Conservation (phyloP, 163 green algal genomes). For the Botryococcus braunii region DNA sequence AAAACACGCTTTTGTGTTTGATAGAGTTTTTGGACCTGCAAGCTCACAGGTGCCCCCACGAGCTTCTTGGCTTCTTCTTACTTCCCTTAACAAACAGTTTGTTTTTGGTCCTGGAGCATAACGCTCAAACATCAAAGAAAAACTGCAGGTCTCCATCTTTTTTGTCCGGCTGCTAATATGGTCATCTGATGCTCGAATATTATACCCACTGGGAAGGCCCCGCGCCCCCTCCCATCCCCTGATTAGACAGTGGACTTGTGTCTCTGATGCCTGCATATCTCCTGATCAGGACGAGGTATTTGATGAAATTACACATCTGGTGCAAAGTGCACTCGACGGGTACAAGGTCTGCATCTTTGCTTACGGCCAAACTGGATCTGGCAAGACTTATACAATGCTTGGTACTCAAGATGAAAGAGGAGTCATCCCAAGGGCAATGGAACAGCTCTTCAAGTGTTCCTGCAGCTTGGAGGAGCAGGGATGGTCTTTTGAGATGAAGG, state of each 20-base stretch:
- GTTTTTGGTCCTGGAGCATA: background rate
- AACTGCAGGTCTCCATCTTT: too few species aligned
- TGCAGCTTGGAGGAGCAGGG: constrained; percentile 29
- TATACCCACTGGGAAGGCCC: too few species aligned
- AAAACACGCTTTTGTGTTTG: constrained; percentile 53
- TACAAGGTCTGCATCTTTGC: constrained; percentile 60
- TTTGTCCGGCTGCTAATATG: too few species aligned
- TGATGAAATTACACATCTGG: constrained; percentile 54
- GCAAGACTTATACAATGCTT: constrained; percentile 92
- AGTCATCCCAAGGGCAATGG: constrained; percentile 51
- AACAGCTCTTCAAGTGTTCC: constrained; percentile 40
- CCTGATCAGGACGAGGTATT: constrained; percentile 47
- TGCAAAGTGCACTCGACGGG: constrained; percentile 54
- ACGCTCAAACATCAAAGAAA: too few species aligned
- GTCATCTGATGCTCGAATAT: too few species aligned
- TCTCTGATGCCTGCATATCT: too few species aligned
- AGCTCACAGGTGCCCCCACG: constrained; percentile 27
- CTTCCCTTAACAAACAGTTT: background rate
- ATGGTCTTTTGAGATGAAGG: constrained; percentile 49
- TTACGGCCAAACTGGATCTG: constrained; percentile 65
- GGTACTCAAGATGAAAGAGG: constrained; percentile 38
- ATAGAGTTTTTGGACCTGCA: constrained; percentile 42
- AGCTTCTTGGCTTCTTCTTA: too few species aligned
- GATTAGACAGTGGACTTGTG: too few species aligned
- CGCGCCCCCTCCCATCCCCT: too few species aligned